Conservation (phyloP, 768 basidiomycete genomes). For the Galerina marginata region DNA sequence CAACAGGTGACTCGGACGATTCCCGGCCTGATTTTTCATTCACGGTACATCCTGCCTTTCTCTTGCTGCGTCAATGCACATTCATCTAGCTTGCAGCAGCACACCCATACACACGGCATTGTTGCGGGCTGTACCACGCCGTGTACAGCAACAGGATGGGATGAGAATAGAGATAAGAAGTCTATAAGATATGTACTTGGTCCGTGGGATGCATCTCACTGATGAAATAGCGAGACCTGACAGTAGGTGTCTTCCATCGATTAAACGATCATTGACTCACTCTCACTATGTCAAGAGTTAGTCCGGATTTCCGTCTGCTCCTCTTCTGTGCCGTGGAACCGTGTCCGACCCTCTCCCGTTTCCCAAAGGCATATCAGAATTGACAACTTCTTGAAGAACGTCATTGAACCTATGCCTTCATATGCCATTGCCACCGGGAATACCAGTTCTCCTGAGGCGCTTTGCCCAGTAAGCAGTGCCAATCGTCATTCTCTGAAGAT, state of each 20-base stretch:
- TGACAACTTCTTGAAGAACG: background rate
- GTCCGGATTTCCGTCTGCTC: background rate
- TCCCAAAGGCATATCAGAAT: background rate
- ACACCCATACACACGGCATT: conserved; percentile 12
- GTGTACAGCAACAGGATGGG: conserved; percentile 2
- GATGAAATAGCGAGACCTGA: background rate
- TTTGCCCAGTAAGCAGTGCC: background rate
- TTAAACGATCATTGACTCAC: conserved; percentile 18
- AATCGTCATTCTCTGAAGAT: conserved; percentile 1
- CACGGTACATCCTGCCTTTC: conserved; percentile 4
- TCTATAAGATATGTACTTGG: conserved; percentile 6
- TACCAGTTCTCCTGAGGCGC: background rate
- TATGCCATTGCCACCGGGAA: background rate
- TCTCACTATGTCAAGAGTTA: conserved; percentile 3
- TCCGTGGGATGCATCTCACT: conserved; percentile 1
- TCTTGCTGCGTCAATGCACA: background rate
- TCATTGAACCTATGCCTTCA: conserved; percentile 1
- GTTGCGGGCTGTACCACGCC: conserved; percentile 5
- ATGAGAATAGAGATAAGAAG: conserved; percentile 14
- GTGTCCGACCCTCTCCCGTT: background rate
- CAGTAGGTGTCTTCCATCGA: conserved; percentile 7
- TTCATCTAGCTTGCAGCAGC: conserved; percentile 8
- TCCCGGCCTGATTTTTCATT: conserved; percentile 2
- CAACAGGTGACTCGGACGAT: background rate
- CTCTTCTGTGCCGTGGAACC: background rate